Percentiles rank a stretch among this genome's conserved stretches.
Conservation (phyloP, 2,329 filamentous ascomycete genomes). For the Exophiala dermatitidis region DNA sequence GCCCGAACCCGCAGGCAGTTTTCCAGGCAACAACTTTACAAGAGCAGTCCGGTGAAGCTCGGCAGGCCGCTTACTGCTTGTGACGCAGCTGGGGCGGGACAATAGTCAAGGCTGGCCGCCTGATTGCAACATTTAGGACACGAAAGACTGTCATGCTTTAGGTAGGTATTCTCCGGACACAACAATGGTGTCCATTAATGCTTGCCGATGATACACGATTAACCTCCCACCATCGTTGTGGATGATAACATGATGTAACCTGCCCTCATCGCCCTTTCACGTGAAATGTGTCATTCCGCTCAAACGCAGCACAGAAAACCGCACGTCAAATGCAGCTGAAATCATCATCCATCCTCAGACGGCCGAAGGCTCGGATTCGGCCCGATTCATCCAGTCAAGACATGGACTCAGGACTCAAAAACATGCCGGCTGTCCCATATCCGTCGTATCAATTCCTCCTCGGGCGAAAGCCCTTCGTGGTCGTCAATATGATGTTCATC, state of each 20-base stretch:
- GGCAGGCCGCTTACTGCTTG: too few species aligned
- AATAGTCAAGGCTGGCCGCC: too few species aligned
- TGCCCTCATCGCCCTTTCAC: background rate
- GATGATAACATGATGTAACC: background rate
- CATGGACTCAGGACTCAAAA: slow-evolving; percentile 16
- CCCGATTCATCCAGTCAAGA: slow-evolving; percentile 4
- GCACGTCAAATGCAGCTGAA: background rate
- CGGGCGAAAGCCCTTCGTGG: slow-evolving; percentile 20
- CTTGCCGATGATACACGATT: background rate
- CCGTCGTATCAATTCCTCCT: slow-evolving; percentile 25
- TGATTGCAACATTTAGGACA: too few species aligned
- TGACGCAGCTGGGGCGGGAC: too few species aligned
- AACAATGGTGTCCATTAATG: too few species aligned
- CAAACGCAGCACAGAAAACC: slow-evolving; percentile 12
- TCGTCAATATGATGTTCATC: slow-evolving; percentile 23
- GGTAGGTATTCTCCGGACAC: too few species aligned
- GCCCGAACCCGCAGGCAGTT: too few species aligned
- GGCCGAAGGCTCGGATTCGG: too few species aligned
- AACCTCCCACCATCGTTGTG: background rate
- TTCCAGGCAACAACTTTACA: too few species aligned
- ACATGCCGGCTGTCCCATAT: slow-evolving; percentile 26
- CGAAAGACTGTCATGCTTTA: too few species aligned
- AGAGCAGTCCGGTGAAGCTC: too few species aligned
- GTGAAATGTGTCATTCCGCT: slow-evolving; percentile 1
- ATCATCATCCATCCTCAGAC: background rate